A percentile compares a stretch with the other conserved stretches of the same genome.
Conservation (phyloP, 306 rosid genomes). For the Cajanus cajan region DNA sequence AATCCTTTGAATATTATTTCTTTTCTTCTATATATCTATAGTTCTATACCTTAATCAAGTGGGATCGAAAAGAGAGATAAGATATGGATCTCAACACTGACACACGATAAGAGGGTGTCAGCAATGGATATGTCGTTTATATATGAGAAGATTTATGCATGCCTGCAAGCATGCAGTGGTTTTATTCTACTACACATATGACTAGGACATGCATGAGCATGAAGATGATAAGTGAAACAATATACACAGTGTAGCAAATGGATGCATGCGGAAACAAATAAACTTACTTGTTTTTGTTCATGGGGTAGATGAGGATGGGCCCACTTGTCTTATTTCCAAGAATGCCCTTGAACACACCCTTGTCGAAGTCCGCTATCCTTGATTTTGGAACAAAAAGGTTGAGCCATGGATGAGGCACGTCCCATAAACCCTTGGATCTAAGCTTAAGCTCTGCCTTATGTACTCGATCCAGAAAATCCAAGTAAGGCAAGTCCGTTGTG, state of each 20-base stretch:
- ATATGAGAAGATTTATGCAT: slow-evolving; percentile 15
- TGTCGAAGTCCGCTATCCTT: slow-evolving; percentile 76
- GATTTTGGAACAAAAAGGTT: slow-evolving; percentile 92
- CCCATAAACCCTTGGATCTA: slow-evolving; percentile 87
- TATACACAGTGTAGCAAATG: neutral
- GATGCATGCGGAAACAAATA: slow-evolving; percentile 9
- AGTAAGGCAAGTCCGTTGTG: slow-evolving; percentile 78
- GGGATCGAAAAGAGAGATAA: neutral
- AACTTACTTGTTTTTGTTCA: slow-evolving; percentile 85
- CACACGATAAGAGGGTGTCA: slow-evolving; percentile 30
- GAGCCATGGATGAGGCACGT: slow-evolving; percentile 97
- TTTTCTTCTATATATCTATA: too few relatives aligned
- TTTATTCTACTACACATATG: slow-evolving; percentile 1
- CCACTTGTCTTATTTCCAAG: slow-evolving; percentile 90
- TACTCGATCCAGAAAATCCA: slow-evolving; percentile 92
- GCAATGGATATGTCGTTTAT: slow-evolving; percentile 16
- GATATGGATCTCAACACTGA: slow-evolving; percentile 23
- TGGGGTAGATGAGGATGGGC: slow-evolving; percentile 96
- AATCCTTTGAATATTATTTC: neutral
- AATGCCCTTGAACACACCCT: slow-evolving; percentile 91
- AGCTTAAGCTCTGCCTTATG: slow-evolving; percentile 92
- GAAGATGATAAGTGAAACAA: slow-evolving; percentile 5
- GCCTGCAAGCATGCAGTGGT: slow-evolving; percentile 35
- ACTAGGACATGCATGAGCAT: slow-evolving; percentile 19
- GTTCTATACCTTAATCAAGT: neutral